These are phyloP conservation scores for Phialophora verrucosa DNA, from an alignment of 2,329 filamentous ascomycete species.

Conservation along the genomic window DNA sequence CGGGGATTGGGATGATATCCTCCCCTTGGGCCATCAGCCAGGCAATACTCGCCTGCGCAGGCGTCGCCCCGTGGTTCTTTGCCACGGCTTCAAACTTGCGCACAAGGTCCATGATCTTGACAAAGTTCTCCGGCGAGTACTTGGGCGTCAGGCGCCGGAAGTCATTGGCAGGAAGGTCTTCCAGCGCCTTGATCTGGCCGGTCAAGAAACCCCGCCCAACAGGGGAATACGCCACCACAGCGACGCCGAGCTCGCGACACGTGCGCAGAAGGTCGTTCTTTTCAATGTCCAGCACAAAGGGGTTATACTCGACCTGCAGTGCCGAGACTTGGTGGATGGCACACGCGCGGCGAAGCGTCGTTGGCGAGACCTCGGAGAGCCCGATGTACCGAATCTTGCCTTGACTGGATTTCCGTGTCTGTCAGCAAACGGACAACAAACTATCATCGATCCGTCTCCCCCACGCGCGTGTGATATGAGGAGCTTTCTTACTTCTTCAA, in stretches of 20 bases:
- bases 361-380: constrained; percentile 54
- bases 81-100: constrained; percentile 64
- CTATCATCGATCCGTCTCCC: background rate
- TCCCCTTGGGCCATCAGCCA: constrained; percentile 55
- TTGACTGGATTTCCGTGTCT: constrained; percentile 31
- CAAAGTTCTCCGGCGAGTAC: constrained; percentile 68
- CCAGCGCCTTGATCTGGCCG: constrained; percentile 55
- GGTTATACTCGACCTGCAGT: constrained; percentile 58
- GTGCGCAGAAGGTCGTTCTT: constrained; percentile 49
- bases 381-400: constrained; percentile 60
- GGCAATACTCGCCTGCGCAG: constrained; percentile 64
- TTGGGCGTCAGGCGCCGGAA: constrained; percentile 60
- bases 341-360: constrained; percentile 55
- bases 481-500: constrained; percentile 50
- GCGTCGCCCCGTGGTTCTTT: constrained; percentile 56
- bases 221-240: constrained; percentile 74
- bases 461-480: background rate
- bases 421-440: background rate
- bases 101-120: constrained; percentile 68
- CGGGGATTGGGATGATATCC: constrained; percentile 66
- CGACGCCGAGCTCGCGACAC: constrained; percentile 65
- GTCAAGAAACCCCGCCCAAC: constrained; percentile 66
- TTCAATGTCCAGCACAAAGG: constrained; percentile 56
- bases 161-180: constrained; percentile 61
- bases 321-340: constrained; percentile 55